These are phyloP conservation scores for Talaromyces sp. DNA, from an alignment of 2,329 filamentous ascomycete species.

Conservation along the genomic window DNA sequence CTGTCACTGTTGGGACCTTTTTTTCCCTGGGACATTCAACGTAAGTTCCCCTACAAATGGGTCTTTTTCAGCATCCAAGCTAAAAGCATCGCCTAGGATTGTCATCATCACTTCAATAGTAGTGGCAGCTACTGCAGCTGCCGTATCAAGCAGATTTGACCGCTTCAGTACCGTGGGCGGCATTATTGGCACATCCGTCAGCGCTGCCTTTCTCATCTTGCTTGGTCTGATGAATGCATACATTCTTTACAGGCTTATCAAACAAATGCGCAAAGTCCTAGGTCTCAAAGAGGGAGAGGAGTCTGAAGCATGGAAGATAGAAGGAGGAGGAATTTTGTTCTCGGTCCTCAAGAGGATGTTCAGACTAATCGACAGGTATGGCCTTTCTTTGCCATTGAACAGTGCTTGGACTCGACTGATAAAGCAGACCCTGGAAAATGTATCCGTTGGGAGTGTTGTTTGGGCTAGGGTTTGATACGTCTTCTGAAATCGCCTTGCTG, in stretches of 20 bases:
- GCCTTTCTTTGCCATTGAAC: not conserved
- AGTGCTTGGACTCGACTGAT: not conserved
- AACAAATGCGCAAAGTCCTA: conserved; percentile 61
- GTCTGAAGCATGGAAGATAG: conserved; percentile 59
- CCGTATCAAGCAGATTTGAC: conserved; percentile 74
- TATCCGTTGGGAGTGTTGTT: conserved; percentile 85
- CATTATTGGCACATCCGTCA: conserved; percentile 85
- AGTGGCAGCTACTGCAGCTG: conserved; percentile 84
- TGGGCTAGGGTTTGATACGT: conserved; percentile 91
- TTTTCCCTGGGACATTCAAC: conserved; percentile 93
- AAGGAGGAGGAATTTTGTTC: conserved; percentile 72
- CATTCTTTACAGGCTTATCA: conserved; percentile 74
- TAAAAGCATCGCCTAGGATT: conserved; percentile 45
- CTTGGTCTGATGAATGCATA: conserved; percentile 80
- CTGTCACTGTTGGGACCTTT: conserved; percentile 88
- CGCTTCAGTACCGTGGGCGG: conserved; percentile 74
- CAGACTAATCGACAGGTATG: conserved; percentile 56
- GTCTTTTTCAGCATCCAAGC: not conserved
- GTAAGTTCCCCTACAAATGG: conserved; percentile 22
- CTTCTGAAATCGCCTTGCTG: conserved; percentile 84
- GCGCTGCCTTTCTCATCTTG: conserved; percentile 74
- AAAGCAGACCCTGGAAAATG: conserved; percentile 73
- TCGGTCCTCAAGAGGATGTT: conserved; percentile 70
- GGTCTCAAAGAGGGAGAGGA: conserved; percentile 39
- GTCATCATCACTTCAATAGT: conserved; percentile 86